These are phyloP conservation scores for Dicorynia guianensis DNA, from an alignment of 306 rosid genomes.

Conservation along the genomic window DNA sequence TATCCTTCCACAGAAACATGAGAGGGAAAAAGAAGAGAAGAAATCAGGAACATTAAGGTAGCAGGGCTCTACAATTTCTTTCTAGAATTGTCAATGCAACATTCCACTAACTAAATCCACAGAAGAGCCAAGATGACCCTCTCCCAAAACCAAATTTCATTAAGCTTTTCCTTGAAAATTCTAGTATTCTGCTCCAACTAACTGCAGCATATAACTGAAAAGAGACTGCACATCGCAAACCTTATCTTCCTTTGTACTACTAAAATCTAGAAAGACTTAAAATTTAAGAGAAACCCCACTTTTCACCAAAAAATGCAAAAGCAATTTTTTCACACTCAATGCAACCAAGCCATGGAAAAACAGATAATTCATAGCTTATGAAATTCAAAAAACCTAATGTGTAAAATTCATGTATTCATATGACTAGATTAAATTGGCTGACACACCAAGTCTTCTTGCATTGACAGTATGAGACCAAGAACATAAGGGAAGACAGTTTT, in stretches of 20 bases:
- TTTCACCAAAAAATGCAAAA: not conserved
- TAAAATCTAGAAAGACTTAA: not conserved
- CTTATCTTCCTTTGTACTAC: slow-evolving; percentile 1
- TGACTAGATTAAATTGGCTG: slow-evolving; percentile 7
- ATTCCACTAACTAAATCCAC: slow-evolving; percentile 2
- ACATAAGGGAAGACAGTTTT: not conserved
- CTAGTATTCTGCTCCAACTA: not conserved
- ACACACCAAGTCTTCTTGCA: slow-evolving; percentile 17
- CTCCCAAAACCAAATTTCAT: not conserved
- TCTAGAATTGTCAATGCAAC: not conserved
- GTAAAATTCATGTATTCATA: slow-evolving; percentile 14
- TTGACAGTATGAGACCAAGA: slow-evolving; percentile 9
- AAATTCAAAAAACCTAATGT: not conserved
- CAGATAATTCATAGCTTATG: slow-evolving; percentile 13
- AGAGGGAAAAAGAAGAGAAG: not conserved
- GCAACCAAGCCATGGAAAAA: slow-evolving; percentile 8
- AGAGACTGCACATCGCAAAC: not conserved
- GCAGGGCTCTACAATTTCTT: not conserved
- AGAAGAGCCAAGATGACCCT: not conserved
- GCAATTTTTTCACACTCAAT: not conserved
- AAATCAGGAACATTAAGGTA: not conserved
- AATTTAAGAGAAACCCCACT: not conserved
- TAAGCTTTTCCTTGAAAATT: not conserved
- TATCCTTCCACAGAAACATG: not conserved
- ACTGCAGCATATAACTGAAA: slow-evolving; percentile 8